Base-by-base conservation (phyloP, 2,329 filamentous ascomycete species). In the Juglanconis sp. region DNA sequence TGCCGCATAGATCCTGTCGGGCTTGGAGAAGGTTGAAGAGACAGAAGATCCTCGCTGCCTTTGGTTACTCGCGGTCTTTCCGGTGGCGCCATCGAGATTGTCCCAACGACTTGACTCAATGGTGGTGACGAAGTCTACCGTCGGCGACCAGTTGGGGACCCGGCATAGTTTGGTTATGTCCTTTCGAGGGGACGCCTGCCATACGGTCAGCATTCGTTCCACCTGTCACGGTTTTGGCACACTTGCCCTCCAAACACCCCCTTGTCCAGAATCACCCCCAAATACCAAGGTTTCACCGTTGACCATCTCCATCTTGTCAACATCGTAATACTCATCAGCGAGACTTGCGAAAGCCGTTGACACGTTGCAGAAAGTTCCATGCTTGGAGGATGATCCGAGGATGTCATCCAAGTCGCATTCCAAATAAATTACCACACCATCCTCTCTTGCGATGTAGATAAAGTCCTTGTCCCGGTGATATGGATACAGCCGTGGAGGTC, bases 401-500 rank as follows among this genome's bases (percentile, higher is more conserved):
- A 84, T 77, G 50, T 80, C 82, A 64, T 77, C 78, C 5, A 81
- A 80, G 48, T 84, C 83, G 61, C 91, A 85, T 65, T 92, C 87
- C 4, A 94, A 74, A 65, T 89, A 90, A 57, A 87, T 83, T 9
- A 97, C 81, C 53, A 87, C 78, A 3, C 95, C 95, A 70, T 98
- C 94, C 74, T 98, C 94, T 57, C 93, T 86, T 10, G 89, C 90
- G 15, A 99, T 77, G 69, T 95, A 96, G 53, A 98, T 86, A 62
- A 88, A 86, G 69, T 98, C 95, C 40, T 87, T 86, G 17, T 78
- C 81, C 57, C 82, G 77, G 56, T 83, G 83, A 65, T 88, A 89
- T 11, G 78, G 74, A 62, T 81, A 81, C 31, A 86, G 82, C 7
- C 94, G 87, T 61, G 86, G 82, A 2, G 92, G 90, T 61, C 91